A percentile compares a stretch with the other conserved stretches of the same genome.
Evolutionary conservation across 768 basidiomycete species (phyloP).

Genomic region (Lactarius quietus): DNA sequence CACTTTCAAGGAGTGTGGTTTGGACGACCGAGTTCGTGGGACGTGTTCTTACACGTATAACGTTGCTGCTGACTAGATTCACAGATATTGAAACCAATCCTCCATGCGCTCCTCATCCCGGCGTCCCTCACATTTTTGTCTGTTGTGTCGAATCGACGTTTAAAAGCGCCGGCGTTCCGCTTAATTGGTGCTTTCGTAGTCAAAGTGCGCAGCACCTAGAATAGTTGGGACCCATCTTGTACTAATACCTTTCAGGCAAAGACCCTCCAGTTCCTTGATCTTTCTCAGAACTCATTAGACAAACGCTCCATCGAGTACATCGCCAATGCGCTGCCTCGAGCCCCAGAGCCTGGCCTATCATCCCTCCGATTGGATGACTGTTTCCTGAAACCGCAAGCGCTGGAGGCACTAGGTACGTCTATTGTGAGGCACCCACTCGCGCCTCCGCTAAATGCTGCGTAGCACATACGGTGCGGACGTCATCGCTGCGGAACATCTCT

Average conservation of each 20-base stretch:
- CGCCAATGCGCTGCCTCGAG: slow-evolving; percentile 56
- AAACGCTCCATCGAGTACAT: slow-evolving; percentile 83
- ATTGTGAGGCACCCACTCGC: background rate
- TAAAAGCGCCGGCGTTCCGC: slow-evolving; percentile 74
- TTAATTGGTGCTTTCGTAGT: slow-evolving; percentile 73
- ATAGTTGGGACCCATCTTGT: background rate
- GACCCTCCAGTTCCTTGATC: slow-evolving; percentile 79
- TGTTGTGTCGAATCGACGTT: slow-evolving; percentile 78
- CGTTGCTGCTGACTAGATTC: slow-evolving; percentile 3
- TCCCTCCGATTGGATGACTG: slow-evolving; percentile 91
- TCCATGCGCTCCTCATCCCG: slow-evolving; percentile 87
- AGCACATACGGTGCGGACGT: slow-evolving; percentile 83
- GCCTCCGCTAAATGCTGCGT: slow-evolving; percentile 13
- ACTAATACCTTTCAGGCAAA: slow-evolving; percentile 50
- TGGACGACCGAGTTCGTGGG: slow-evolving; percentile 71
- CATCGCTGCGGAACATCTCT: slow-evolving; percentile 83
- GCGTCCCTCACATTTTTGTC: slow-evolving; percentile 77
- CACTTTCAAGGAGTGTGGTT: slow-evolving; percentile 79
- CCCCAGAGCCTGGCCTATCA: slow-evolving; percentile 56
- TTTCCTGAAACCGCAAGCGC: slow-evolving; percentile 59
- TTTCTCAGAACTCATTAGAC: slow-evolving; percentile 83
- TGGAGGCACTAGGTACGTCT: slow-evolving; percentile 76
- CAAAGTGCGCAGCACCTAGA: slow-evolving; percentile 46
- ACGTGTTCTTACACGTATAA: background rate
- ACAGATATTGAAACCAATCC: slow-evolving; percentile 80